A percentile compares a stretch with the other conserved stretches of the same genome.
Evolutionary conservation across 352 stramenopile genomes (phyloP).

Genomic region (Globisporangium mamillatum): DNA sequence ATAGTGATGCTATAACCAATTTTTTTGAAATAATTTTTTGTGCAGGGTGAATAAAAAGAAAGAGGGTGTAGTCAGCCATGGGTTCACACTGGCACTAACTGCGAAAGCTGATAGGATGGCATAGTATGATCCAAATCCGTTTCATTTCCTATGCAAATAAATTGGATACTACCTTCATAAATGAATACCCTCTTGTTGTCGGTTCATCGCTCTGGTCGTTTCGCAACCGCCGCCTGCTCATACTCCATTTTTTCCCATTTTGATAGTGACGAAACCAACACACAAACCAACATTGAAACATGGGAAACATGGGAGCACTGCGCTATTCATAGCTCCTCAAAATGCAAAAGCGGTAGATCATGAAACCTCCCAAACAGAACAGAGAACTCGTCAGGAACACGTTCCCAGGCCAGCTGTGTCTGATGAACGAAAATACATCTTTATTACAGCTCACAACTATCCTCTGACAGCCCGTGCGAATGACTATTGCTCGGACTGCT

Average conservation of each 20-base stretch:
- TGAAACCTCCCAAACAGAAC: neutral
- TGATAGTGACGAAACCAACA: constrained; percentile 8
- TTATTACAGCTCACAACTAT: neutral
- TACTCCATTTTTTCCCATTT: neutral
- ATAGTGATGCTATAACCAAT: neutral
- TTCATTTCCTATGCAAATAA: neutral
- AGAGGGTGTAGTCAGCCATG: neutral
- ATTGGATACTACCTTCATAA: neutral
- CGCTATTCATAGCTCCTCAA: neutral
- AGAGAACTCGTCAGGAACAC: neutral
- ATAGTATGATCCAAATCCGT: neutral
- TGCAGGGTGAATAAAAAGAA: neutral
- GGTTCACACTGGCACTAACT: constrained; percentile 9
- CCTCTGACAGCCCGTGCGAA: neutral
- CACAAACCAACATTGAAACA: too few species aligned
- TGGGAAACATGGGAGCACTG: neutral
- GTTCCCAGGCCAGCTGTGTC: neutral
- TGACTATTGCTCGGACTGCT: neutral
- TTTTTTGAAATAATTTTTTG: neutral
- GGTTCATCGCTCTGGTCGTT: neutral
- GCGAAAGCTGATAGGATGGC: neutral
- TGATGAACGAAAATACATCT: neutral
- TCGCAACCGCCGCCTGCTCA: neutral
- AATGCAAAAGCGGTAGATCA: neutral
- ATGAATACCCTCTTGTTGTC: neutral